Percentiles rank a stretch among this genome's conserved stretches.
Evolutionary conservation across 345 rosid species (phyloP).

Genomic region (Gossypium herbaceum): DNA sequence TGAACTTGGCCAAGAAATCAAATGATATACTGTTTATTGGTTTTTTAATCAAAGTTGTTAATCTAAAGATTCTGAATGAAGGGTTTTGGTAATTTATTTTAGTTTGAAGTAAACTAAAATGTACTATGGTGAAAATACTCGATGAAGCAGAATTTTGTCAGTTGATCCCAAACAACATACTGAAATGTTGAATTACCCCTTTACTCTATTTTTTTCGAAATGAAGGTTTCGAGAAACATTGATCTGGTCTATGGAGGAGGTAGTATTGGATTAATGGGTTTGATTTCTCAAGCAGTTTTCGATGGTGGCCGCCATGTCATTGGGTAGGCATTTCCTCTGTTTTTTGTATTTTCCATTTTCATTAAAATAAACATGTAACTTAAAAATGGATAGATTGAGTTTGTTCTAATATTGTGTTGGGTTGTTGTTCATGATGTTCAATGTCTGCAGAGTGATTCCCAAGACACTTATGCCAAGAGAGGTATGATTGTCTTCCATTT

Average conservation of each 20-base stretch:
- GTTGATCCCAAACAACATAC: not conserved
- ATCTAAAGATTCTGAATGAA: not conserved
- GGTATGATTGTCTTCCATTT: conserved; percentile 36
- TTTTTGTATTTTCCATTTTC: not conserved
- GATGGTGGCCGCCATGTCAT: conserved; percentile 86
- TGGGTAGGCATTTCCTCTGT: conserved; percentile 42
- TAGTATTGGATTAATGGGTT: conserved; percentile 92
- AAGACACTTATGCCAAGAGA: conserved; percentile 71
- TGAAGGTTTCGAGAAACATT: conserved; percentile 74
- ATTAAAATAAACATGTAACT: not conserved
- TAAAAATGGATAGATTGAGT: not conserved
- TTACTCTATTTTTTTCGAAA: not conserved
- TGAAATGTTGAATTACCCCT: not conserved
- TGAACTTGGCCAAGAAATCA: not conserved
- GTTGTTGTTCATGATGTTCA: not conserved
- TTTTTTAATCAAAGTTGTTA: not conserved
- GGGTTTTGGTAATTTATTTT: not conserved
- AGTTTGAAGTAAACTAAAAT: not conserved
- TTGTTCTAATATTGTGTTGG: not conserved
- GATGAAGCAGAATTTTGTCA: not conserved
- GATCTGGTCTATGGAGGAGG: conserved; percentile 98
- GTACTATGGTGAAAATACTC: not conserved
- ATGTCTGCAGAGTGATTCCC: conserved; percentile 59
- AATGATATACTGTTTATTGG: not conserved
- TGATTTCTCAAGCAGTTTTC: conserved; percentile 77